Base-by-base conservation (phyloP, 2,329 filamentous ascomycete species). In the Verticillium alfalfae region DNA sequence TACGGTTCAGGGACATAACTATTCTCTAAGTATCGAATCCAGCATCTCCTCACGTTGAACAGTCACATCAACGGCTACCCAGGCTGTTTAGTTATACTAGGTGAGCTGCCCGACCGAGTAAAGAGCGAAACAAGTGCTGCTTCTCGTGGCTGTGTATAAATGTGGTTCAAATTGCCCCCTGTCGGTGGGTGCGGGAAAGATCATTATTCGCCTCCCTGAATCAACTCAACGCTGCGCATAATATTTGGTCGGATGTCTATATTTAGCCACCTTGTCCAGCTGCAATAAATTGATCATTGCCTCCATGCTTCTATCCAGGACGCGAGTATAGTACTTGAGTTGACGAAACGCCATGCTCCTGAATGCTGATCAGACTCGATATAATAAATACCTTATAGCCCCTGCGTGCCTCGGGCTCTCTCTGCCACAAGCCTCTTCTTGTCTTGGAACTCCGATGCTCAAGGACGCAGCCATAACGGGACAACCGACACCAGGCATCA, bases 291-390 rank as follows among this genome's bases (percentile, higher is more conserved):
- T 9, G 18, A 52, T 52, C 2, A 22, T 52, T 52, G 13, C 45
- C 45, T 52, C 45, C 45, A 52, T 52, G 7, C 9, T 52, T 52
- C 45, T 52, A 52, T 18, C n/a, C 45, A 22, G 45, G 54, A 31
- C 34, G 36, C 31, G 26, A 34, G 16, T 56, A 56, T 56, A 13
- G 54, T 56, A 15, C 26, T 56, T 15, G 54, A 36, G 45, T 56
- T 37, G 54, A 56, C 26, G 34, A 34, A 59, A 66, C 64, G 64
- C 64, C 64, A 61, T 61, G 64, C 64, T 66, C 49, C 59, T 41
- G 41, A 60, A 66, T 66, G 61, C 64, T 65, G 39, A 57, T 52
- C 45, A 52, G n/a, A 60, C 60, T 56, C 58, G 31, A 62, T 64
- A 60, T 57, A 56, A 59, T 59, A 61, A 22, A 34, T 58, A 55